These are phyloP conservation scores for Wickerhamomyces sp. DNA, from an alignment of 1,139 yeast genomes.

Conservation along the genomic window DNA sequence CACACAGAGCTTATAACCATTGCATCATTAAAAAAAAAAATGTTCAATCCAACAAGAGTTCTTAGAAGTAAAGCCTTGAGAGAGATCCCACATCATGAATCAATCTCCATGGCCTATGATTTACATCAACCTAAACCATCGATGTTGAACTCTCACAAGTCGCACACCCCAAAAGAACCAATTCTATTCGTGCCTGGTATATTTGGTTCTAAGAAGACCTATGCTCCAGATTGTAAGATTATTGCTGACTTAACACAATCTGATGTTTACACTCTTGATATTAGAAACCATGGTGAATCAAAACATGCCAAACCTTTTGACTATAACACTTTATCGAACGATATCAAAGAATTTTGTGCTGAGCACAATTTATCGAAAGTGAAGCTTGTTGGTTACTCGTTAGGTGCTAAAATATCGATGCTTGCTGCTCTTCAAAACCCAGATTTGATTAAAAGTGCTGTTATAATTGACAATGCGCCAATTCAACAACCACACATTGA, in stretches of 20 bases:
- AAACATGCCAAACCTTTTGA: constrained; percentile 39
- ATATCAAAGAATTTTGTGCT: constrained; percentile 33
- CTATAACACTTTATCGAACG: constrained; percentile 38
- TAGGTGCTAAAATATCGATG: constrained; percentile 54
- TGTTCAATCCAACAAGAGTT: constrained; percentile 18
- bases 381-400: constrained; percentile 44
- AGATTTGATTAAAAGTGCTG: constrained; percentile 33
- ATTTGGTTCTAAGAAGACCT: constrained; percentile 42
- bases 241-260: constrained; percentile 29
- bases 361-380: constrained; percentile 26
- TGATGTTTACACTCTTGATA: constrained; percentile 38
- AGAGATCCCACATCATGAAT: constrained; percentile 23
- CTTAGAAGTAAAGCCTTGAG: constrained; percentile 10
- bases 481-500: constrained; percentile 26
- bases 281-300: constrained; percentile 46
- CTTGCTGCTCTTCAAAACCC: constrained; percentile 37
- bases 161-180: constrained; percentile 26
- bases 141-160: constrained; percentile 19
- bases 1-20: too few species aligned
- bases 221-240: constrained; percentile 32
- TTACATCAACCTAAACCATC: constrained; percentile 20
- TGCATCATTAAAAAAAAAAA: too few species aligned
- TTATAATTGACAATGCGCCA: constrained; percentile 48
- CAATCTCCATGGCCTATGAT: constrained; percentile 25
- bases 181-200: constrained; percentile 45